Base-by-base conservation (phyloP, 2,329 filamentous ascomycete species). In the Lachnellula hyalina region DNA sequence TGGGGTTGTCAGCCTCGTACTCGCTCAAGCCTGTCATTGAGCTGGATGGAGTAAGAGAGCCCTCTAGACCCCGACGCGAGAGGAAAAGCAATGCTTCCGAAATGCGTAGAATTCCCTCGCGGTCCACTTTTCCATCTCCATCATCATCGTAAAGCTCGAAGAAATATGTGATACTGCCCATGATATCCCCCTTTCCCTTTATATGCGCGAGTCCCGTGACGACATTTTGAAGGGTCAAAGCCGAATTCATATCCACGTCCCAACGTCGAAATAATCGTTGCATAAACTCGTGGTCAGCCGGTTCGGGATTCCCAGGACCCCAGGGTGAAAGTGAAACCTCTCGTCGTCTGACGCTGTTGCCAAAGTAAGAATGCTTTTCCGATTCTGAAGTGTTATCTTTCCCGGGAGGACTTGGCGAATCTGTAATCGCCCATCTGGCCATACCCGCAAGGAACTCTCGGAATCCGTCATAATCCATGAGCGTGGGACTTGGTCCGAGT, bases 381-480 rank as follows among this genome's bases (percentile, higher is more conserved):
- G 76, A 19, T 79, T 81, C 19, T 76, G 72, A 35, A 73, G 74
- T 4, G 72, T 73, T 1, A 70, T 74, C 51, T 77, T 77, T 56
- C 74, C 80, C 60, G 63, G 68, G 71, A 70, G 17, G 83, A 79
- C 81, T 77, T 4, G 90, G 90, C 0, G 89, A 85, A 69, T 97
- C 94, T 0, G 90, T 89, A 28, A 96, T 86, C 2, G 94, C 94
- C 94, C 94, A 99, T 74, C 86, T 93, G 1, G 91, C 83, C 63
- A 96, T 89, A 47, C 85, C 86, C 4, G 94, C 91, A 45, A 99
- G 77, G 64, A 99, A 97, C 66, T 97, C 92, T 54, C 93, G 81
- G 73, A 97, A 99, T 1, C 89, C 91, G 71, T 96, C 90, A 67
- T 97, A 99, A 70, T 97, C 92, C 94, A 99, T 99, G 62, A 92